Conservation (phyloP, 305 asterid species). For the Fraxinus greggii region DNA sequence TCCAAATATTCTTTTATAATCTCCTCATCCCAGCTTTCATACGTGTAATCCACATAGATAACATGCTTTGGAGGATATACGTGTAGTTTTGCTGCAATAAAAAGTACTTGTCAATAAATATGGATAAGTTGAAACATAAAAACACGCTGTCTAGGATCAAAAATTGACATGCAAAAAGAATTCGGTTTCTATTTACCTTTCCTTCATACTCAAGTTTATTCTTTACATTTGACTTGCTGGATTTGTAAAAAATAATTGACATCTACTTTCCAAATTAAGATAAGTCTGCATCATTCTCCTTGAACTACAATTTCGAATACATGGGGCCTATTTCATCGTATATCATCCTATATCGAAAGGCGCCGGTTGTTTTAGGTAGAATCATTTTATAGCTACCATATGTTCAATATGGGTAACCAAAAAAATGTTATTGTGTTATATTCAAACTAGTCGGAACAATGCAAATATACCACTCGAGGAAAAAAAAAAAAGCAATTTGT, state of each 20-base stretch:
- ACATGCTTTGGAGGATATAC: background rate
- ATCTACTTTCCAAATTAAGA: background rate
- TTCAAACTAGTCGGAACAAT: constrained; percentile 10
- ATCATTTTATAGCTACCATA: background rate
- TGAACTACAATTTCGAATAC: background rate
- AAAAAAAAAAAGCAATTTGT: background rate
- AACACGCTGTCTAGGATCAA: background rate
- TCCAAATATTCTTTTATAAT: constrained; percentile 62
- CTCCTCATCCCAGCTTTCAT: constrained; percentile 65
- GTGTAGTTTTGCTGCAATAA: background rate
- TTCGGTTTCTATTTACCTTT: background rate
- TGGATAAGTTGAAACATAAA: constrained; percentile 8
- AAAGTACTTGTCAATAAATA: background rate
- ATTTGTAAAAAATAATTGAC: background rate
- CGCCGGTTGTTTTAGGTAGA: background rate
- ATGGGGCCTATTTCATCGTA: background rate
- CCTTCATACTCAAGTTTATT: constrained; percentile 3
- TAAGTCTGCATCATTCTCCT: background rate
- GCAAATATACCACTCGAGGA: background rate
- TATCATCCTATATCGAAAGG: background rate
- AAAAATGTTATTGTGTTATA: constrained; percentile 1
- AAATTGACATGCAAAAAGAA: background rate
- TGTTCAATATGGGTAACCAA: background rate
- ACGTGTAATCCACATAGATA: background rate
- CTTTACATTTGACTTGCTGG: background rate